These are phyloP conservation scores for Tetrapisispora taiwanensis DNA, from an alignment of 805 yeast species.

Conservation along the genomic window DNA sequence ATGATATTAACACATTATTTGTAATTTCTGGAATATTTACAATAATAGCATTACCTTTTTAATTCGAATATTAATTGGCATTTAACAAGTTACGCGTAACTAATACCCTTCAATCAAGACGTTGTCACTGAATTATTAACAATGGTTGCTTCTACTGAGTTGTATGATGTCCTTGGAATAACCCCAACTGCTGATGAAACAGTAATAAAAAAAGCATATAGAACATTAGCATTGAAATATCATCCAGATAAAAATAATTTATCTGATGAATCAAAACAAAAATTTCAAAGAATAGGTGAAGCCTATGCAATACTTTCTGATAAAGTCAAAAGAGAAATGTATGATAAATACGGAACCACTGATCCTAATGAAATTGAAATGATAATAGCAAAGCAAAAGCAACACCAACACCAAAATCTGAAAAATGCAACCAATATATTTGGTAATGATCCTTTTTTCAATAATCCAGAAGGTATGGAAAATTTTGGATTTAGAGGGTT, in stretches of 20 bases:
- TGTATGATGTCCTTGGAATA: conserved; percentile 52
- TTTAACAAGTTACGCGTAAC: too few species aligned
- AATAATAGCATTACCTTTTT: too few species aligned
- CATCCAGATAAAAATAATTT: conserved; percentile 60
- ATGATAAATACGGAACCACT: conserved; percentile 41
- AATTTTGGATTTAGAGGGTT: not conserved
- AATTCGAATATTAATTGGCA: too few species aligned
- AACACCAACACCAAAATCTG: conserved; percentile 7
- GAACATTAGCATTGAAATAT: conserved; percentile 40
- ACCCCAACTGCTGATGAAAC: conserved; percentile 35
- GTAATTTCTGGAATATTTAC: too few species aligned
- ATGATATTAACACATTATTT: too few species aligned
- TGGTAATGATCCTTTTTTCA: not conserved
- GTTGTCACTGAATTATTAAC: not conserved
- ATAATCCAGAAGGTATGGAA: conserved; percentile 1
- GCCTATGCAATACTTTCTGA: conserved; percentile 59
- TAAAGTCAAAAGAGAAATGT: conserved; percentile 34
- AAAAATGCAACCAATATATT: conserved; percentile 1
- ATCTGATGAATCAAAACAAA: conserved; percentile 39
- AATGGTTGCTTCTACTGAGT: conserved; percentile 1
- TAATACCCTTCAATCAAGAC: too few species aligned
- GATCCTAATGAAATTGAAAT: conserved; percentile 10
- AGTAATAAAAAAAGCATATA: conserved; percentile 47
- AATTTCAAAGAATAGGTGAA: conserved; percentile 50
- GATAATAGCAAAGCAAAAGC: conserved; percentile 7